Conservation (phyloP, 2,329 filamentous ascomycete species). For the Zymoseptoria brevis region DNA sequence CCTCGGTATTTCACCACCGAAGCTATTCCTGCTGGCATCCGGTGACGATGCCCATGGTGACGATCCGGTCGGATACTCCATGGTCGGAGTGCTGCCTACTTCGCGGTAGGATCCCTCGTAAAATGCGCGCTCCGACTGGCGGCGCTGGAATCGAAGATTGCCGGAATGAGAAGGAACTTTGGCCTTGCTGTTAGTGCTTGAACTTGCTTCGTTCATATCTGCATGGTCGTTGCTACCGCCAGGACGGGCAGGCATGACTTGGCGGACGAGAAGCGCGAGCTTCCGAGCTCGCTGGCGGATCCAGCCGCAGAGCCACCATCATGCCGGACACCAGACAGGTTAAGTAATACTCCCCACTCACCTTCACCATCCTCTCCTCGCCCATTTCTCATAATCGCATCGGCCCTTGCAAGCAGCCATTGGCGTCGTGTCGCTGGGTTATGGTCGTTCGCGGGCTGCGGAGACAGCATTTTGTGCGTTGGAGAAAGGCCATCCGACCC, state of each 20-base stretch:
- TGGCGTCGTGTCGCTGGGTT: not conserved
- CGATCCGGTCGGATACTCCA: conserved; percentile 58
- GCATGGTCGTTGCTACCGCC: not conserved
- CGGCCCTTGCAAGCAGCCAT: not conserved
- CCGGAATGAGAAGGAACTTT: conserved; percentile 7
- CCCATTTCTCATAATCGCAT: not conserved
- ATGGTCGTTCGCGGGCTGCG: not conserved
- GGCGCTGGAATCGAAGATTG: conserved; percentile 30
- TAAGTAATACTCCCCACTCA: not conserved
- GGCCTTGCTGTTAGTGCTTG: conserved; percentile 16
- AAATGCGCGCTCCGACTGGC: conserved; percentile 28
- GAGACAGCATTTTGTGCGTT: conserved; percentile 2
- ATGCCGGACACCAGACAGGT: not conserved
- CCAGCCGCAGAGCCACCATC: not conserved
- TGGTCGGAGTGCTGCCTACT: conserved; percentile 31
- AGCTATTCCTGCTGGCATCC: conserved; percentile 42
- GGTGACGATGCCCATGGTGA: conserved; percentile 60
- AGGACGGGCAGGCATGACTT: not conserved
- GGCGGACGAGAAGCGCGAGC: not conserved
- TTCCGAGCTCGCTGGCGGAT: not conserved
- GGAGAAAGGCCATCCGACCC: not conserved
- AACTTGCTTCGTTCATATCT: not conserved
- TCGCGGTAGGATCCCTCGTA: conserved; percentile 26
- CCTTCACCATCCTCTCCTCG: not conserved
- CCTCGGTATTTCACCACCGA: conserved; percentile 32